Percentiles rank a stretch among this genome's conserved stretches.
Evolutionary conservation across 768 basidiomycete species (phyloP).

Genomic region (Pleurotus ostreatus): DNA sequence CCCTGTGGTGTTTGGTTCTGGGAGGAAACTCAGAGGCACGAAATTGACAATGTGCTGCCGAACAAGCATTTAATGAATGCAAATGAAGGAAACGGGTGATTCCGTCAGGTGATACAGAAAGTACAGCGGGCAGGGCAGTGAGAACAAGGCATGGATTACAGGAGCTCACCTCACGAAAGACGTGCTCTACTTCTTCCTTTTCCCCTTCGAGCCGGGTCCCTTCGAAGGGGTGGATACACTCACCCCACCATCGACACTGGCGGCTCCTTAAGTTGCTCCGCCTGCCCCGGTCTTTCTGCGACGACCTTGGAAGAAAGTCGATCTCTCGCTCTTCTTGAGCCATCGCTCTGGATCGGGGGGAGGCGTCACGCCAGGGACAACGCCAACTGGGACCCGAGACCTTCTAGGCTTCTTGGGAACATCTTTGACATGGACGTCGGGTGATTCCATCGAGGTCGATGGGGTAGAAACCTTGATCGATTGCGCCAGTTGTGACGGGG

Average conservation of each 20-base stretch:
- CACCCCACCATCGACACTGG: constrained; percentile 31
- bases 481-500: constrained; percentile 44
- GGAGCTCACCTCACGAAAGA: constrained; percentile 3
- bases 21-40: background rate
- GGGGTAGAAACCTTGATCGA: too few relatives aligned
- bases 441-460: constrained; percentile 25
- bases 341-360: constrained; percentile 86
- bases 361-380: constrained; percentile 77
- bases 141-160: background rate
- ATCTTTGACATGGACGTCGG: constrained; percentile 20
- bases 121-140: background rate
- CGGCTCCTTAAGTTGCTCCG: constrained; percentile 67
- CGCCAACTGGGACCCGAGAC: constrained; percentile 71
- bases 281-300: constrained; percentile 44
- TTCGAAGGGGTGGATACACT: constrained; percentile 29
- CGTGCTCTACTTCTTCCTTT: constrained; percentile 57
- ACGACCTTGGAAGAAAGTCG: constrained; percentile 49
- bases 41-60: background rate
- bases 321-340: constrained; percentile 83
- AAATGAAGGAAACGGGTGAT: constrained; percentile 13
- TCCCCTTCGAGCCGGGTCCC: constrained; percentile 49
- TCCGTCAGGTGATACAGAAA: constrained; percentile 19
- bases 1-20: constrained; percentile 3
- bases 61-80: constrained; percentile 1
- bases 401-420: constrained; percentile 48